Conservation (phyloP, 2,329 filamentous ascomycete genomes). For the Ascosphaera apis region DNA sequence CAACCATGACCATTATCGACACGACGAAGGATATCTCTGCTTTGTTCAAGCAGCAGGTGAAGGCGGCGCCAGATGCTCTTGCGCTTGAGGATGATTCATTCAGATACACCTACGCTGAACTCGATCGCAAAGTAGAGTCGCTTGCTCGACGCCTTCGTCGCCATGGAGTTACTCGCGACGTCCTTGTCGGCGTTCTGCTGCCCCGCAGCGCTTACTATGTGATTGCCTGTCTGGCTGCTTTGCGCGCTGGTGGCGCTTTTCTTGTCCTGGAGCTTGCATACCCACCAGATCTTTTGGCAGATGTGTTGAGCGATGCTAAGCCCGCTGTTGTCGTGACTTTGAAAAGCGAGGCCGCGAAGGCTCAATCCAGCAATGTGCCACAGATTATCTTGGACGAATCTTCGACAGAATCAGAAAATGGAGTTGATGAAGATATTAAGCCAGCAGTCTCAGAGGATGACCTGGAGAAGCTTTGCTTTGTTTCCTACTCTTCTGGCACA, state of each 20-base stretch:
- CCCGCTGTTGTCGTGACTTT: constrained; percentile 50
- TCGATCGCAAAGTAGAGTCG: constrained; percentile 42
- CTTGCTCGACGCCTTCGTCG: constrained; percentile 40
- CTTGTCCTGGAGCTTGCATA: constrained; percentile 62
- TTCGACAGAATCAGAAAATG: neutral
- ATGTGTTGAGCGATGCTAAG: constrained; percentile 53
- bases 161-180: constrained; percentile 49
- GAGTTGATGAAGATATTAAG: neutral
- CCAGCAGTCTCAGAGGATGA: constrained; percentile 29
- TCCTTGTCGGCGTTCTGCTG: constrained; percentile 51
- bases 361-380: constrained; percentile 35
- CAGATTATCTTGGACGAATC: constrained; percentile 37
- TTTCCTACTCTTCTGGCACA: constrained; percentile 60
- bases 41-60: constrained; percentile 46
- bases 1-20: constrained; percentile 26
- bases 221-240: constrained; percentile 53
- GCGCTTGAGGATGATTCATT: constrained; percentile 48
- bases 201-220: constrained; percentile 58
- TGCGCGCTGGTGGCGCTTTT: constrained; percentile 58
- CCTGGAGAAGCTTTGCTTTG: constrained; percentile 51
- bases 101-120: constrained; percentile 47
- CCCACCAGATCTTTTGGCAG: constrained; percentile 46
- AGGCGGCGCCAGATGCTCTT: constrained; percentile 42
- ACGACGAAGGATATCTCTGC: constrained; percentile 48
- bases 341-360: constrained; percentile 37